A percentile compares a stretch with the other conserved stretches of the same genome.
phyloP scores from a whole-genome alignment of 495 filamentous ascomycete species.

The Tuber magnatum region DNA sequence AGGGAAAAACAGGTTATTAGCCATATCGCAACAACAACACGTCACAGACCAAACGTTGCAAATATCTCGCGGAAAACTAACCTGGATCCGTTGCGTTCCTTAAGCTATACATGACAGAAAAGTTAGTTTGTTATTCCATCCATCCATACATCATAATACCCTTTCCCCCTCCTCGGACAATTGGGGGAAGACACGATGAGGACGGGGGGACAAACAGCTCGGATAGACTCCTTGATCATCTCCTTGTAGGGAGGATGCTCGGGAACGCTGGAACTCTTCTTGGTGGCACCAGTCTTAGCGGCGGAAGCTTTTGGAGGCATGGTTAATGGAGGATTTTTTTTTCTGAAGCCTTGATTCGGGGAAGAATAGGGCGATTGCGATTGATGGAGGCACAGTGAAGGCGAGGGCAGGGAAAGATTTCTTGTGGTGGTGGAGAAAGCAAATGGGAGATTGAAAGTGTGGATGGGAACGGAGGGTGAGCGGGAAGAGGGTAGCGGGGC shows the following conservation, averaged over 20 bases:
- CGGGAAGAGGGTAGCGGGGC: slow-evolving; percentile 26
- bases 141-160: slow-evolving; percentile 21
- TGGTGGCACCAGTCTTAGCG: slow-evolving; percentile 44
- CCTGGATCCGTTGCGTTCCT: slow-evolving; percentile 61
- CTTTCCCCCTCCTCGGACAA: slow-evolving; percentile 20
- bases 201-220: slow-evolving; percentile 52
- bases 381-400: slow-evolving; percentile 7
- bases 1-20: slow-evolving; percentile 13
- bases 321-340: slow-evolving; percentile 19
- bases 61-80: slow-evolving; percentile 42
- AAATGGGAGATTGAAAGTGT: slow-evolving; percentile 40
- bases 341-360: slow-evolving; percentile 8
- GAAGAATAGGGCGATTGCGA: slow-evolving; percentile 27
- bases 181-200: slow-evolving; percentile 37
- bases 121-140: slow-evolving; percentile 29
- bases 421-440: slow-evolving; percentile 15
- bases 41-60: background rate
- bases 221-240: slow-evolving; percentile 62
- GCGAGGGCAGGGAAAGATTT: slow-evolving; percentile 30
- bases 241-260: slow-evolving; percentile 57
- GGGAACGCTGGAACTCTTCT: slow-evolving; percentile 48
- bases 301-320: slow-evolving; percentile 49
- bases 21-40: slow-evolving; percentile 22
- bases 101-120: slow-evolving; percentile 48
- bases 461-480: slow-evolving; percentile 33